Evolutionary conservation across 257 asterid species (phyloP), one percentile per base, ranked within the genome.

Genomic region (Rubia yunnanensis): DNA sequence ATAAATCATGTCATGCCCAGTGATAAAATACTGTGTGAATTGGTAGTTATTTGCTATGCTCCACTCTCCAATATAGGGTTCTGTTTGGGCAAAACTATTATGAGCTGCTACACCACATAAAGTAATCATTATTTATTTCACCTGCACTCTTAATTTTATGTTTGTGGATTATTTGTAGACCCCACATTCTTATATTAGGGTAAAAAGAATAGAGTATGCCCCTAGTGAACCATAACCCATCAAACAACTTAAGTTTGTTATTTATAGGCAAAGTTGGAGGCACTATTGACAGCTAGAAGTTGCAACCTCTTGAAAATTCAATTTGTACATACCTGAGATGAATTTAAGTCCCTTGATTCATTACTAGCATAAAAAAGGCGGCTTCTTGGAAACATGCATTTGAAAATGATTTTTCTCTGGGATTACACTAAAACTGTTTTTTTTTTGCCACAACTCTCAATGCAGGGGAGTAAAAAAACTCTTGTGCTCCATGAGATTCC

Each of bases 401-500:
- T n/a, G 39, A 56, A 27, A 32, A 10, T 59, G 31, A 34, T n/a
- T 46, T 38, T 69, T 59, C 63, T 64, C 41, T 60, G 65, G 13
- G 44, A 57, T 49, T 35, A 20, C 54, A 62, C 48, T 39, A 38
- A 6, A 18, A 27, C 57, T 22, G 15, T 63, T 20, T 49, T 54
- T 46, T 48, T 38, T 56, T n/a, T n/a, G n/a, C n/a, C n/a, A n/a
- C 49, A 44, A 44, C 2, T 55, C 53, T 20, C 62, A 59, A 70
- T 78, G 70, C 95, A 90, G 99, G 97, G 96, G 64, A 70, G 73
- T 54, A 83, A 69, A 84, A 92, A 81, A 73, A 86, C 86, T 38
- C 96, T 92, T 73, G 85, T 92, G 32, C 87, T 89, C 73, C 79
- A 83, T 57, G 99, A 92, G 85, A 84, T 92, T 80, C 95, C 95